Conservation (phyloP, 1,139 yeast species). For the Zhuliangozyma parablackwelliae region DNA sequence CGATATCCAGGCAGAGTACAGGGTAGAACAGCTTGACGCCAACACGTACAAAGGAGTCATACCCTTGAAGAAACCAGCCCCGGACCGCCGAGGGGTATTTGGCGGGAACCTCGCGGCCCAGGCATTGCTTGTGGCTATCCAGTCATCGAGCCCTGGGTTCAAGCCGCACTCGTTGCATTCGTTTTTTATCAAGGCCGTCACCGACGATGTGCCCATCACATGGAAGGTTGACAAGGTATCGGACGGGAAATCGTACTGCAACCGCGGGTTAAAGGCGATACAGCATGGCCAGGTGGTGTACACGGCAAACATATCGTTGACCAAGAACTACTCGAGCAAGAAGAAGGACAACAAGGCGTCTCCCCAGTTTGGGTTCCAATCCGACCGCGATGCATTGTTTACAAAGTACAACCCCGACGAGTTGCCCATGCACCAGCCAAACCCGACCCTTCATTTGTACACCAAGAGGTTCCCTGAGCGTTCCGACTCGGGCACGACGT, state of each 20-base stretch:
- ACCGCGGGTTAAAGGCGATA: conserved; percentile 52
- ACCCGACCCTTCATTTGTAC: conserved; percentile 4
- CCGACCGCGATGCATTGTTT: conserved; percentile 27
- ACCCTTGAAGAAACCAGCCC: conserved; percentile 23
- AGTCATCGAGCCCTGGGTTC: conserved; percentile 22
- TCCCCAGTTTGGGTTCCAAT: conserved; percentile 30
- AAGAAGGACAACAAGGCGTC: conserved; percentile 12
- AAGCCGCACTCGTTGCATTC: conserved; percentile 35
- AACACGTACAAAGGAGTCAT: conserved; percentile 16
- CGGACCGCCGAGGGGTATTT: conserved; percentile 24
- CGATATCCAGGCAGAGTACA: conserved; percentile 13
- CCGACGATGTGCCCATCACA: conserved; percentile 17
- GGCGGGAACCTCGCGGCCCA: conserved; percentile 35
- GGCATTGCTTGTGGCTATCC: conserved; percentile 29
- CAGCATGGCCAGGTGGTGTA: conserved; percentile 52
- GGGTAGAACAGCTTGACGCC: conserved; percentile 17
- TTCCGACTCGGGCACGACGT: conserved; percentile 18
- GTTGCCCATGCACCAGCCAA: conserved; percentile 1
- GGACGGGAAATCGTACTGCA: conserved; percentile 57
- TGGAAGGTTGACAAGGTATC: conserved; percentile 34
- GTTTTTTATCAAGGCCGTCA: conserved; percentile 24
- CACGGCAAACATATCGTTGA: conserved; percentile 50
- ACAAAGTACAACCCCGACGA: conserved; percentile 1
- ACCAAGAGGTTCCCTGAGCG: conserved; percentile 3
- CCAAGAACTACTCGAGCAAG: conserved; percentile 32